Conservation (phyloP, 2,329 filamentous ascomycete genomes). For the Aureobasidium vineae region DNA sequence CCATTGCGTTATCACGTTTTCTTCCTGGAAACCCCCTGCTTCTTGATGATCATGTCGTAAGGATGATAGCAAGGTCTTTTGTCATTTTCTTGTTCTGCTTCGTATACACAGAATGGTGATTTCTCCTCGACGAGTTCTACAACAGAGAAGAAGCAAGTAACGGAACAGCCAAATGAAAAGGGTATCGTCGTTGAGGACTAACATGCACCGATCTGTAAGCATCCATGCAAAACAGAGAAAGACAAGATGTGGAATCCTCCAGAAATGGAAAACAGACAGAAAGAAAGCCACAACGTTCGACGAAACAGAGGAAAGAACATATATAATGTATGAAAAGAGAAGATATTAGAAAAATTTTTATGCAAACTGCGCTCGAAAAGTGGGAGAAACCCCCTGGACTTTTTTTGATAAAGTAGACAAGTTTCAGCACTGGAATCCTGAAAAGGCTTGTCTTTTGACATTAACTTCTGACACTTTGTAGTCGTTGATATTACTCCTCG, state of each 20-base stretch:
- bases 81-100: too few species aligned
- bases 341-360: conserved; percentile 8
- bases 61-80: too few species aligned
- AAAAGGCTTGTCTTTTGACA: too few species aligned
- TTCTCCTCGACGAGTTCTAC: too few species aligned
- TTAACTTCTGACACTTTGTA: neutral
- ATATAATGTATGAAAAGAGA: neutral
- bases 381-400: neutral
- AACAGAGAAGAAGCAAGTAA: too few species aligned
- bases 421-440: too few species aligned
- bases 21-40: too few species aligned
- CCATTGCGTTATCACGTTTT: too few species aligned
- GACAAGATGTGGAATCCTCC: neutral
- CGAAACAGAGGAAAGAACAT: neutral
- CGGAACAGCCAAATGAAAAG: neutral
- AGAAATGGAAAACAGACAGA: neutral
- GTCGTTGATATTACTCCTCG: conserved; percentile 38
- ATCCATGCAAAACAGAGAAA: neutral
- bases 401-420: neutral
- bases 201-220: neutral
- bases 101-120: too few species aligned
- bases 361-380: neutral
- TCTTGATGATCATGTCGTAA: too few species aligned
- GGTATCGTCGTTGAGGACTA: conserved; percentile 26
- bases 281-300: neutral